Conservation (phyloP, 2,329 filamentous ascomycete genomes). For the Scytalidium sp. region DNA sequence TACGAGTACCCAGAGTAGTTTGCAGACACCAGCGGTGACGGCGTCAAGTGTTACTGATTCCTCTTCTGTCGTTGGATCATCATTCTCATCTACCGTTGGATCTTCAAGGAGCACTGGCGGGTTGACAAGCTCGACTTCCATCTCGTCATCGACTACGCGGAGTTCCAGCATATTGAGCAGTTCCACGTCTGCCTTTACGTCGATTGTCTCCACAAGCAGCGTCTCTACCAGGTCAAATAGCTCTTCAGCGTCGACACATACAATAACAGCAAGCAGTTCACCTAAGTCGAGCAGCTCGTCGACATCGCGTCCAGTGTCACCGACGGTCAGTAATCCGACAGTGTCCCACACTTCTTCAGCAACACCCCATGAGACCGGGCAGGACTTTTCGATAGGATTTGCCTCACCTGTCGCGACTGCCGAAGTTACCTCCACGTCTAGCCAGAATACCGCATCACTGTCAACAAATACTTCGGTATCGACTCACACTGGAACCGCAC, state of each 20-base stretch:
- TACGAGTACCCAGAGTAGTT: not conserved
- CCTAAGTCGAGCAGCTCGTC: too few relatives aligned
- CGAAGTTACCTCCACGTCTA: not conserved
- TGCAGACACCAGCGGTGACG: not conserved
- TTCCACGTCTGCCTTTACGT: not conserved
- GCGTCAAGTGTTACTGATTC: not conserved
- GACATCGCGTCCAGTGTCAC: too few relatives aligned
- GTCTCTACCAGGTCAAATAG: not conserved
- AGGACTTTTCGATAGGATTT: not conserved
- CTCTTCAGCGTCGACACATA: not conserved
- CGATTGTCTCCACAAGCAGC: not conserved
- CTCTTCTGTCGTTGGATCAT: too few relatives aligned
- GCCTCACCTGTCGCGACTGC: not conserved
- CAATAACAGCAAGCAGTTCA: too few relatives aligned
- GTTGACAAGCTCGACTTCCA: not conserved
- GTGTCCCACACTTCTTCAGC: too few relatives aligned
- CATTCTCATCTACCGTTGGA: too few relatives aligned
- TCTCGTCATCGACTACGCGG: too few relatives aligned
- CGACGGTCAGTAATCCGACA: too few relatives aligned
- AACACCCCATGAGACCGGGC: not conserved
- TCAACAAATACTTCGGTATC: too few relatives aligned
- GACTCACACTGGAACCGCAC: constrained; percentile 2
- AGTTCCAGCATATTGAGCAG: not conserved
- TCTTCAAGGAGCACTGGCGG: too few relatives aligned
- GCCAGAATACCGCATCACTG: too few relatives aligned